Percentiles rank a stretch among this genome's conserved stretches.
Evolutionary conservation across 2,329 filamentous ascomycete species (phyloP).

Genomic region (Penicillium occitanis): DNA sequence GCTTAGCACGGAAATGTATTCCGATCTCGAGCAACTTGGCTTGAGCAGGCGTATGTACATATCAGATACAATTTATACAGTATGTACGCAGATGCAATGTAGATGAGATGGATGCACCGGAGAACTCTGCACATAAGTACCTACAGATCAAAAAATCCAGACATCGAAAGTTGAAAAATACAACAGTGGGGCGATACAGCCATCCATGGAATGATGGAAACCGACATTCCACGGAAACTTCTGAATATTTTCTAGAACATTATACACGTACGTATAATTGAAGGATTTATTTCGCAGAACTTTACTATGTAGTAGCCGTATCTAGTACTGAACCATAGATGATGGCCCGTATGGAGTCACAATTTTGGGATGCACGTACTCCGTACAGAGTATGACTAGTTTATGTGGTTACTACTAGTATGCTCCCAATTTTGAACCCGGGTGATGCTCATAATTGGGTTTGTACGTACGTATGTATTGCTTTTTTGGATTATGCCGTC

Average conservation of each 20-base stretch:
- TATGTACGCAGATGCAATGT: neutral
- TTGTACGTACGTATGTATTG: neutral
- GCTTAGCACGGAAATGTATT: neutral
- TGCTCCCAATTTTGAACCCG: neutral
- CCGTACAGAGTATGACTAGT: too few relatives aligned
- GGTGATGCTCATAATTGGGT: neutral
- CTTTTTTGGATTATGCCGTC: neutral
- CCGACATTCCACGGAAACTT: neutral
- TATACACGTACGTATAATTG: neutral
- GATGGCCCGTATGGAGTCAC: neutral
- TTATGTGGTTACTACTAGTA: neutral
- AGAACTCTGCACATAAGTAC: neutral
- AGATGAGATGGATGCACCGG: neutral
- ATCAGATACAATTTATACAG: neutral
- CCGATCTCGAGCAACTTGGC: neutral
- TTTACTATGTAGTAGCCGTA: neutral
- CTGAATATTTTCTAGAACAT: neutral
- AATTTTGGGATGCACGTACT: neutral
- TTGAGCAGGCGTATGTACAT: neutral
- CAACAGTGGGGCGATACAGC: neutral
- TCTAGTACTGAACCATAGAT: neutral
- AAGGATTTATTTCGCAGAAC: neutral
- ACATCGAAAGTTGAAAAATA: neutral
- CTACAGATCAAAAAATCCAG: neutral
- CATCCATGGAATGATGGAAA: neutral